Conservation (phyloP, 176 grass and related monocot genomes). For the Dactylis glomerata region DNA sequence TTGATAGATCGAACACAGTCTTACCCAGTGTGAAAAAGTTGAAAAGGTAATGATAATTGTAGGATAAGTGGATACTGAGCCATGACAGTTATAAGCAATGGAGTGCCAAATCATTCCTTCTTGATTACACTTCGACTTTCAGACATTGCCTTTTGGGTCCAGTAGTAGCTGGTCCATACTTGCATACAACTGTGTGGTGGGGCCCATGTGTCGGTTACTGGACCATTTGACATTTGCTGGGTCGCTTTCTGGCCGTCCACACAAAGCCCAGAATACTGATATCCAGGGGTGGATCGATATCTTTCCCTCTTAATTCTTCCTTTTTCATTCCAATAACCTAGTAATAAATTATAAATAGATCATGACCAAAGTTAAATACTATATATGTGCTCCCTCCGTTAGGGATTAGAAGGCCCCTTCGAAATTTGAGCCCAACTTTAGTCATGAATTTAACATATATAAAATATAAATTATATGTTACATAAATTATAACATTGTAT, state of each 20-base stretch:
- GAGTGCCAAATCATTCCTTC: neutral
- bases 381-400: too few species aligned
- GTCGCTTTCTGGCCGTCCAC: neutral
- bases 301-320: neutral
- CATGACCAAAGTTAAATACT: too few species aligned
- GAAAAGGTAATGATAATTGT: too few species aligned
- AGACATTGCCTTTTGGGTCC: neutral
- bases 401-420: too few species aligned
- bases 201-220: neutral
- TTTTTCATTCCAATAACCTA: too few species aligned
- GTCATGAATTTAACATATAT: too few species aligned
- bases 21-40: too few species aligned
- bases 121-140: neutral
- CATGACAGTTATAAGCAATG: neutral
- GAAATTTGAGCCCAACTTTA: too few species aligned
- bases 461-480: too few species aligned
- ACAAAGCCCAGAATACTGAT: neutral
- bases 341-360: too few species aligned
- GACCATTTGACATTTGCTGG: neutral
- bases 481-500: too few species aligned
- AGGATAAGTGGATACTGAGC: neutral
- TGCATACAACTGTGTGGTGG: neutral
- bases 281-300: neutral
- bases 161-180: neutral
- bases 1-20: too few species aligned